Base-by-base conservation (phyloP, 1,139 yeast genomes). In the Suhomyces kunorum region DNA sequence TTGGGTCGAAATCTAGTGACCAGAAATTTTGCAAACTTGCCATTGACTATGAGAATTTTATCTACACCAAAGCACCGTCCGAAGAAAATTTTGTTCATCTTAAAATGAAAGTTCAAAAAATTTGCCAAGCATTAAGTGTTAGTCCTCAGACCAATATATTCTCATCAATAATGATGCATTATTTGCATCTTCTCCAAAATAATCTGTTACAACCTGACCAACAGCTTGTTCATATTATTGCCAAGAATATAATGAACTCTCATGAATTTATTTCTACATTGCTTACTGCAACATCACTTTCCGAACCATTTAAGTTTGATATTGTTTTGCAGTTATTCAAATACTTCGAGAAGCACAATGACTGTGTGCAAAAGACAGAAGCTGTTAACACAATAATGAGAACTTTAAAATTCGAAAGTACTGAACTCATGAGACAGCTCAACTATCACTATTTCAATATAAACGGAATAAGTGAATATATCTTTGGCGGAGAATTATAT, bases 401-500 rank as follows among this genome's bases (percentile, higher is more conserved):
- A n/a, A 34, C 33, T 25, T 32, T 55, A 19, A 11, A 32, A 1
- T 34, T 58, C 13, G 29, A 34, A 3, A 46, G 55, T 36, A 34
- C 34, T 5, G 32, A 43, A 6, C 43, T 51, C 22, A 35, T 43
- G 12, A 34, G 47, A 6, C 19, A 48, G 11, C 41, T 54, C 5
- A 32, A 43, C 3, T 64, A 56, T 43, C 46, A 54, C 23, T 63
- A 63, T 37, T 60, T 51, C 36, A 48, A 45, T 22, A 37, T 55
- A 3, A 51, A 53, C 37, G 66, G 63, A 2, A 38, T 63, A 6
- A 44, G 40, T 2, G 44, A 44, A 6, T 15, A 24, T 15, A 20
- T 31, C 4, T 7, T 8, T 5, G 18, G 15, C 5, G 18, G 16
- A 17, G 38, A 28, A 8, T 11, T 16, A 6, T 22, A 20, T 13